A percentile compares a stretch with the other conserved stretches of the same genome.
Conservation (phyloP, 192 early-diverging fungal species). For the Coemansia sp. region DNA sequence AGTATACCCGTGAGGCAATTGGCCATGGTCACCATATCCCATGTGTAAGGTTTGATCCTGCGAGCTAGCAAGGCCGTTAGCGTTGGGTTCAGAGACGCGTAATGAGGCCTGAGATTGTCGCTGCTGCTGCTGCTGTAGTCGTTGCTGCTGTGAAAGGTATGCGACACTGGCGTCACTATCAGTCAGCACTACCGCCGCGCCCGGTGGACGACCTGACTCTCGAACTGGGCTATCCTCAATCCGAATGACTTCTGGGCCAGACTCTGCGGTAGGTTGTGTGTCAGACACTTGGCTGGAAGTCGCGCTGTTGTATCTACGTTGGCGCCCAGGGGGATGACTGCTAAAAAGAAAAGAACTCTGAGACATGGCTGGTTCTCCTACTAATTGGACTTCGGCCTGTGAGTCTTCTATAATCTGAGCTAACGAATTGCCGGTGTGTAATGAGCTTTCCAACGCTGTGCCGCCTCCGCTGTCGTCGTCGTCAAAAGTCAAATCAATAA, state of each 20-base stretch:
- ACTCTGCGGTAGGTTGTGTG: neutral
- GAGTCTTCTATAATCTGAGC: slow-evolving; percentile 4
- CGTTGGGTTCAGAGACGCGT: neutral
- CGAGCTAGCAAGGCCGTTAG: neutral
- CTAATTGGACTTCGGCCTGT: slow-evolving; percentile 1
- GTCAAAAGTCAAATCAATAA: slow-evolving; percentile 48
- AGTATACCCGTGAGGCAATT: neutral
- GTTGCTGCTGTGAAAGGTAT: neutral
- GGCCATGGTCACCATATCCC: neutral
- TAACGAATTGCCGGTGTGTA: neutral
- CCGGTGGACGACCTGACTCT: neutral
- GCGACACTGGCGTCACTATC: neutral
- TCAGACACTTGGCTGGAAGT: neutral
- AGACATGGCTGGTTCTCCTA: neutral
- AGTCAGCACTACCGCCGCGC: neutral
- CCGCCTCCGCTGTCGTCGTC: slow-evolving; percentile 18
- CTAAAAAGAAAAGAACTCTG: slow-evolving; percentile 13
- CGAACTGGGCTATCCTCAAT: slow-evolving; percentile 6
- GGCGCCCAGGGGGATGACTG: slow-evolving; percentile 22
- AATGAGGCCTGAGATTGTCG: neutral
- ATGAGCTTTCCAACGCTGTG: neutral
- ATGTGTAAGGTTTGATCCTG: neutral
- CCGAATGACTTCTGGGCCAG: neutral
- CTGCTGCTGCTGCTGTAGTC: neutral
- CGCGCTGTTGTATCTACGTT: slow-evolving; percentile 14